These are phyloP conservation scores for Gossypium trilobum DNA, from an alignment of 441 rosid species.

Conservation along the genomic window DNA sequence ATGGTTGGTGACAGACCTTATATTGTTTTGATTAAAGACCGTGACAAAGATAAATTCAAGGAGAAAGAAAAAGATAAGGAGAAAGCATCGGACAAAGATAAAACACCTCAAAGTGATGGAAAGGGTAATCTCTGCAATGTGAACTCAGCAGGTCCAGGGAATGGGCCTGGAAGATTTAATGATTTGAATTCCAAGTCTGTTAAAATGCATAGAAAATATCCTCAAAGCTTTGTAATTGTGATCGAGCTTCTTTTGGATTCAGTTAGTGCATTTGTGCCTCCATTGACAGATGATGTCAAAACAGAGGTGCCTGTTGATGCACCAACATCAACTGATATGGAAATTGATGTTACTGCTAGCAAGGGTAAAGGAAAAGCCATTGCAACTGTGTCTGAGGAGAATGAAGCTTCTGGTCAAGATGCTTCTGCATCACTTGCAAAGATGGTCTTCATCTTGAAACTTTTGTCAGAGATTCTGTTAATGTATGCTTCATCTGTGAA, in stretches of 20 bases:
- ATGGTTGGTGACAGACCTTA: conserved; percentile 95
- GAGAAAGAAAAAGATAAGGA: conserved; percentile 78
- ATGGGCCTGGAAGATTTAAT: conserved; percentile 34
- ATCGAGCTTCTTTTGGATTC: conserved; percentile 88
- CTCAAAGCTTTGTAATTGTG: conserved; percentile 70
- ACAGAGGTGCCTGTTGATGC: conserved; percentile 30
- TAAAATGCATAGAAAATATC: conserved; percentile 67
- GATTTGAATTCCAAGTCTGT: conserved; percentile 60
- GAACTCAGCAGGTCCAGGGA: conserved; percentile 33
- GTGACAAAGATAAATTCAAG: conserved; percentile 70
- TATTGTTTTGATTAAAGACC: conserved; percentile 75
- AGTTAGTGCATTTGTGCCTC: conserved; percentile 58
- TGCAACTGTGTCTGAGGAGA: conserved; percentile 50
- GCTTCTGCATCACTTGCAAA: conserved; percentile 74
- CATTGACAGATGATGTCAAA: conserved; percentile 45
- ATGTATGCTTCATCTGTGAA: conserved; percentile 84
- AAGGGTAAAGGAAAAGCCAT: conserved; percentile 93
- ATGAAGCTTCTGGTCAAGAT: conserved; percentile 47
- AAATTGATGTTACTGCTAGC: conserved; percentile 68
- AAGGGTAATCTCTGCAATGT: conserved; percentile 41
- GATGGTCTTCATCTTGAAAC: conserved; percentile 82
- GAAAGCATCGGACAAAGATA: conserved; percentile 57
- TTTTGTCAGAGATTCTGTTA: conserved; percentile 73
- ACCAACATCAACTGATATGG: conserved; percentile 65
- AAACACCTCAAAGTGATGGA: conserved; percentile 47